Base-by-base conservation (phyloP, 345 rosid genomes). In the Cardamine chenopodiifolia region DNA sequence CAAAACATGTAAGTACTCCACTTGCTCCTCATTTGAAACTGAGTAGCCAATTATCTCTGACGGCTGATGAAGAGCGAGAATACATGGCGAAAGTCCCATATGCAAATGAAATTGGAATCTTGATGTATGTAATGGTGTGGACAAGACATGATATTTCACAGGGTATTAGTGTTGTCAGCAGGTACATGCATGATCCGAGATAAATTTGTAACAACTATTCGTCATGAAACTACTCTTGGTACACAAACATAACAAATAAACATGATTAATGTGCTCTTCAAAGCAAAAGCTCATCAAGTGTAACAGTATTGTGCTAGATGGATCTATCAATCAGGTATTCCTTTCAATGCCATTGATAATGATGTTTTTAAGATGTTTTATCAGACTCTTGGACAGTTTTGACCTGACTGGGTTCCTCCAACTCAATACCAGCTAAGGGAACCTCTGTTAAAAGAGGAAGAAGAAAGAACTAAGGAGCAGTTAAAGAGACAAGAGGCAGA, bases 321-420 rank as follows among this genome's bases (percentile, higher is more conserved):
- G 56, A 45, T 58, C 3, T 70, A 58, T 34, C 48, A 47, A 8
- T 20, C 56, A 45, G 0, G 49, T 61, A 61, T 25, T 61, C 35
- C 59, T 60, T 48, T 71, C 7, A 71, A 49, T 49, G 50, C 7
- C 5, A 61, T 61, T 60, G 61, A 61, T 23, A 71, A 61, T 61
- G 68, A 71, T 1, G 13, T 15, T 35, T 71, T 61, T 0, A 71
- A 0, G 3, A 9, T 61, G 6, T 71, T 61, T 60, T 60, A 26
- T 26, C 17, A 71, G 9, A 29, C 37, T 22, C 10, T 71, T 9
- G 50, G 68, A n/a, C 28, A 31, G 3, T 71, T 71, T 71, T 60
- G 50, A 14, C 59, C 28, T 22, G 67, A 19, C 2, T 59, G 59
- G 60, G 13, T 61, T 20, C 50, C 59, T 23, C 50, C 60, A 32